phyloP scores from a whole-genome alignment of 177 flowering plant genomes.

The Tripterygium wilfordii region DNA sequence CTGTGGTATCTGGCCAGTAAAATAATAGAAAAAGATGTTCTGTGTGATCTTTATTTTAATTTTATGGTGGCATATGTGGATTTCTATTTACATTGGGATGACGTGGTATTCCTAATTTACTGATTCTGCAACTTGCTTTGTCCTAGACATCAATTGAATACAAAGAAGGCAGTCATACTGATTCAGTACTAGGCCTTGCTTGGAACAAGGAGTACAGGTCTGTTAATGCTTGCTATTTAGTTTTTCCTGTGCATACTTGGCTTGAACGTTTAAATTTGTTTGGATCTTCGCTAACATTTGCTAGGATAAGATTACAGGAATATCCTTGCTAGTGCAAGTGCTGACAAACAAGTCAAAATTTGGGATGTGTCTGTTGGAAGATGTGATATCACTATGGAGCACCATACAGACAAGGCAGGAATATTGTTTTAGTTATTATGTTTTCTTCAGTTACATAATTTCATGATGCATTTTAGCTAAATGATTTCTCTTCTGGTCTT shows the following conservation, averaged over 20 bases:
- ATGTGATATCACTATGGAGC: slow-evolving; percentile 70
- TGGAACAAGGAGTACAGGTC: slow-evolving; percentile 95
- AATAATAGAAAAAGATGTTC: too few relatives aligned
- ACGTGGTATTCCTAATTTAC: neutral
- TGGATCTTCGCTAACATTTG: neutral
- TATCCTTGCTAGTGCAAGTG: slow-evolving; percentile 94
- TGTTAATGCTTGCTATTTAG: slow-evolving; percentile 3
- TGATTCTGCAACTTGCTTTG: slow-evolving; percentile 8
- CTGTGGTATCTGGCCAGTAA: too few relatives aligned
- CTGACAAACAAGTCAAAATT: slow-evolving; percentile 79
- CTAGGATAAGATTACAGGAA: slow-evolving; percentile 41
- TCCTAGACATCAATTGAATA: slow-evolving; percentile 55
- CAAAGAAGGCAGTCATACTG: slow-evolving; percentile 80
- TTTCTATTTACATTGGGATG: neutral
- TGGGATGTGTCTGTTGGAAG: slow-evolving; percentile 82
- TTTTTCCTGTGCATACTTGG: neutral
- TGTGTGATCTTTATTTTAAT: neutral
- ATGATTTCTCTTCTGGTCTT: too few relatives aligned
- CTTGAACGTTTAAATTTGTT: neutral
- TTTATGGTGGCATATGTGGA: neutral
- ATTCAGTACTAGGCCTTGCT: slow-evolving; percentile 85
- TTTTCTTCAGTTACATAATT: too few relatives aligned
- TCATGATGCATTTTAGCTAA: neutral
- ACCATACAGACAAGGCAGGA: slow-evolving; percentile 83
- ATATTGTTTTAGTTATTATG: slow-evolving; percentile 48